Evolutionary conservation across 2,329 filamentous ascomycete genomes (phyloP).

Genomic region (Fusarium keratoplasticum): DNA sequence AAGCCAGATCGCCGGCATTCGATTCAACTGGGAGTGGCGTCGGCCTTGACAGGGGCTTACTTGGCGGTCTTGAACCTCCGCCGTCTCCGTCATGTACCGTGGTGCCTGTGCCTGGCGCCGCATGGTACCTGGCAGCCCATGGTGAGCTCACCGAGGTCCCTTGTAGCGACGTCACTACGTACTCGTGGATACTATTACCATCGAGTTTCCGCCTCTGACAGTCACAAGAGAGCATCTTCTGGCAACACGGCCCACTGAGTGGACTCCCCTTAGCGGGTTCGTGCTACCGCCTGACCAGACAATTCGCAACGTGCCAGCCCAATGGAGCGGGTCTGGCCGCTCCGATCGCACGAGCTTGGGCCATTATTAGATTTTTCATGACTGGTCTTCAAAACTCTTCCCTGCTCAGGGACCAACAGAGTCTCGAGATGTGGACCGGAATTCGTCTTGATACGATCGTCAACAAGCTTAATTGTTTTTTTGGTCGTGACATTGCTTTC

Average conservation of each 20-base stretch:
- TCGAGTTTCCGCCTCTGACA: constrained; percentile 12
- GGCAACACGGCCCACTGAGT: neutral
- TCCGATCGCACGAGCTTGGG: constrained; percentile 26
- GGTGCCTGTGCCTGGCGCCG: neutral
- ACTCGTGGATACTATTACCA: constrained; percentile 24
- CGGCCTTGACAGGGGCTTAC: neutral
- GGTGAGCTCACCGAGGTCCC: neutral
- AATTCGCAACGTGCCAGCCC: constrained; percentile 6
- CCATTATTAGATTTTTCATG: constrained; percentile 24
- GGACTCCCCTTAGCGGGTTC: constrained; percentile 1
- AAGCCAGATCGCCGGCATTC: constrained; percentile 5
- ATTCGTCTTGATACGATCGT: constrained; percentile 5
- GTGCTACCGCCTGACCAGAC: neutral
- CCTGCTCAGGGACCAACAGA: constrained; percentile 10
- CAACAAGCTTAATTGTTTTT: constrained; percentile 4
- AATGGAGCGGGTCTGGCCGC: constrained; percentile 24
- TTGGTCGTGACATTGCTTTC: neutral
- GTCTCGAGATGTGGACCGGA: constrained; percentile 4
- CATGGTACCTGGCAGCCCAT: neutral
- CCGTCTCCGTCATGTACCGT: neutral
- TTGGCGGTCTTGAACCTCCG: constrained; percentile 11
- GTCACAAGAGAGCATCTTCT: constrained; percentile 2
- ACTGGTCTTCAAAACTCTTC: neutral
- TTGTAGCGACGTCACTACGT: constrained; percentile 8
- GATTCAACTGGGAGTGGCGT: neutral